A percentile compares a stretch with the other conserved stretches of the same genome.
Evolutionary conservation across 441 rosid species (phyloP).

Genomic region (Populus trichocarpa): DNA sequence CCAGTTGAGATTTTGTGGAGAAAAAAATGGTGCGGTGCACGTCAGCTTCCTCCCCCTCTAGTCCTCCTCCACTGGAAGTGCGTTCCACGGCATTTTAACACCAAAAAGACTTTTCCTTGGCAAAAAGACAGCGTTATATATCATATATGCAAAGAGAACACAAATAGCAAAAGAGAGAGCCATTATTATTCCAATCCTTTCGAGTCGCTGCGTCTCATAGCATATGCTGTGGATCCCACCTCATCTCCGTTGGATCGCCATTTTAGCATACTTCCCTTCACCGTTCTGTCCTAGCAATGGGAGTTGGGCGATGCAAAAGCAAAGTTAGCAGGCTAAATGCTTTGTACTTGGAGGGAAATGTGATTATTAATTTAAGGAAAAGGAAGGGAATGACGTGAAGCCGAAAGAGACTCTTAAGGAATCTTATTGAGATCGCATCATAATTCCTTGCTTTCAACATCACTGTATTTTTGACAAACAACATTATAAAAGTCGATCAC

Average conservation of each 20-base stretch:
- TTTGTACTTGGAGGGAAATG: neutral
- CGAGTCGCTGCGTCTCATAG: conserved; percentile 34
- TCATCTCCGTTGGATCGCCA: neutral
- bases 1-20: neutral
- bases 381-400: neutral
- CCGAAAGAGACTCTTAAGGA: neutral
- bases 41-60: conserved; percentile 37
- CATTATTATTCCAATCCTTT: conserved; percentile 3
- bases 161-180: neutral
- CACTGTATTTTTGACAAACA: neutral
- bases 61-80: conserved; percentile 69
- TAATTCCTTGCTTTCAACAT: neutral
- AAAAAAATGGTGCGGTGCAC: conserved; percentile 46
- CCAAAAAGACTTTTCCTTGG: neutral
- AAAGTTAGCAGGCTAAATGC: neutral
- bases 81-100: conserved; percentile 58
- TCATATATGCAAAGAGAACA: neutral
- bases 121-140: neutral
- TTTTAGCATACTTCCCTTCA: neutral
- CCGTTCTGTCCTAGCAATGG: neutral
- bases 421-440: neutral
- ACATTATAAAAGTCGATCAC: neutral
- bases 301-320: conserved; percentile 2
- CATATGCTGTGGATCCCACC: conserved; percentile 37
- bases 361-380: neutral